phyloP scores from a whole-genome alignment of 495 filamentous ascomycete genomes.

The Talaromyces thailandensis region DNA sequence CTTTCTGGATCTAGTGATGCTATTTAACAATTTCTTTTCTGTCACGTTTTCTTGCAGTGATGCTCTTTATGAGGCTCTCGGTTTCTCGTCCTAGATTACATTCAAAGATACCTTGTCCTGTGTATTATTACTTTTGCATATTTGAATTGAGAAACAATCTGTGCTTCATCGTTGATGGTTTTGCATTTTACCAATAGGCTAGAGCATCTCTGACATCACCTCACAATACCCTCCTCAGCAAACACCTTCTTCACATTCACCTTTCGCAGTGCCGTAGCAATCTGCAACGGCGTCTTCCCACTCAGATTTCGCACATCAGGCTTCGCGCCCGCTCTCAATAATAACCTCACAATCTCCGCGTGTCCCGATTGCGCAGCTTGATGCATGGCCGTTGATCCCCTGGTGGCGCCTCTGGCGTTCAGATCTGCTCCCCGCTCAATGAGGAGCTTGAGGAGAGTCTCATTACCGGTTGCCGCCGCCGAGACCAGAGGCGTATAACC shows the following conservation, averaged over 20 bases:
- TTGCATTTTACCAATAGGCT: neutral
- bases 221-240: neutral
- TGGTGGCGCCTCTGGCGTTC: constrained; percentile 10
- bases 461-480: constrained; percentile 17
- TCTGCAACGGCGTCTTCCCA: neutral
- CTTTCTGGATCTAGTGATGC: neutral
- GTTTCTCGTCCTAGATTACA: neutral
- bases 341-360: constrained; percentile 14
- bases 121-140: neutral
- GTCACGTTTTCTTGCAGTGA: neutral
- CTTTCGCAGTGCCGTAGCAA: neutral
- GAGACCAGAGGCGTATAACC: constrained; percentile 13
- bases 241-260: neutral
- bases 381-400: constrained; percentile 12
- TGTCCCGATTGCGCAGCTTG: constrained; percentile 16
- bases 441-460: constrained; percentile 11
- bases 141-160: neutral
- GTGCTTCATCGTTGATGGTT: neutral
- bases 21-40: neutral
- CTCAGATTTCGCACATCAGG: neutral
- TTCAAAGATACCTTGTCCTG: constrained; percentile 2
- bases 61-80: neutral
- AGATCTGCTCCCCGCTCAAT: constrained; percentile 12
- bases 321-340: constrained; percentile 9
- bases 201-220: neutral